phyloP scores from a whole-genome alignment of 768 basidiomycete genomes.

The Termitomyces sp. region DNA sequence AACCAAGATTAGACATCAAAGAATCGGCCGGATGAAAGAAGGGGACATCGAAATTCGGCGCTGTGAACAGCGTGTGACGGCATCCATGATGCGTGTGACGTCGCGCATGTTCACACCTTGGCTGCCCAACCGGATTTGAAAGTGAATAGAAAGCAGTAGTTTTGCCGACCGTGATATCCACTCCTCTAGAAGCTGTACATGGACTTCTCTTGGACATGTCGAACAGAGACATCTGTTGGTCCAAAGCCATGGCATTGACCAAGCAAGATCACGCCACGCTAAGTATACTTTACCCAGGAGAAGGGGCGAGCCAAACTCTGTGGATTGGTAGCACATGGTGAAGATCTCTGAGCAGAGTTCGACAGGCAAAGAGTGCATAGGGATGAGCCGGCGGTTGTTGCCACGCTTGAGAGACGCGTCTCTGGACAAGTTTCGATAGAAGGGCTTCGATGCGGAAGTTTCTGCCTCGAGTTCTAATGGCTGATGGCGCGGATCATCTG shows the following conservation, averaged over 20 bases:
- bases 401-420: slow-evolving; percentile 13
- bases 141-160: slow-evolving; percentile 13
- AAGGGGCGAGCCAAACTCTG: slow-evolving; percentile 12
- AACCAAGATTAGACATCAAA: slow-evolving; percentile 6
- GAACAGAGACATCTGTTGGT: slow-evolving; percentile 16
- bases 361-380: slow-evolving; percentile 14
- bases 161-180: slow-evolving; percentile 23
- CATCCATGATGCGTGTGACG: slow-evolving; percentile 12
- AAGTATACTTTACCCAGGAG: slow-evolving; percentile 20
- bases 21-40: slow-evolving; percentile 11
- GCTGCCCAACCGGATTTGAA: neutral
- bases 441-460: slow-evolving; percentile 6
- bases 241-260: slow-evolving; percentile 25
- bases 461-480: slow-evolving; percentile 12
- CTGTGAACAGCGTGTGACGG: slow-evolving; percentile 10
- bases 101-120: slow-evolving; percentile 3
- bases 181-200: slow-evolving; percentile 17
- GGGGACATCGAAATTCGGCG: slow-evolving; percentile 13
- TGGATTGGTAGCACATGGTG: slow-evolving; percentile 8
- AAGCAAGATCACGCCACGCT: slow-evolving; percentile 22
- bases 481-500: slow-evolving; percentile 12
- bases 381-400: slow-evolving; percentile 10
- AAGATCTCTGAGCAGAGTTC: slow-evolving; percentile 18
- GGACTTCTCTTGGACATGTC: slow-evolving; percentile 11
- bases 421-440: slow-evolving; percentile 9